phyloP scores from a whole-genome alignment of 371 early-diverging fungal species.

The Mucor mucedo region DNA sequence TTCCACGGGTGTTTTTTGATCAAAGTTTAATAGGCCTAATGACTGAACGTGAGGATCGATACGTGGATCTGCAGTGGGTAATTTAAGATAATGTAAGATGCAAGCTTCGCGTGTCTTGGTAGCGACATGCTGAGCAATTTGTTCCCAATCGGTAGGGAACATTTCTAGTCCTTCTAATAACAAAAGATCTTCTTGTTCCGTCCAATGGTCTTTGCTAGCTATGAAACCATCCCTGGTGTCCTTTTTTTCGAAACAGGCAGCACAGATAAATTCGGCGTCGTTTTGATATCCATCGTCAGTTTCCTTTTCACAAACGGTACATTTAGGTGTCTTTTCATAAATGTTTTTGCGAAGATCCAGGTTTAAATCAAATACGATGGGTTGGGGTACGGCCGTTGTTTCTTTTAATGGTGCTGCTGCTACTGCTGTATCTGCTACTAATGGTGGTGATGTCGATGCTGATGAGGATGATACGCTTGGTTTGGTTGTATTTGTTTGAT shows the following conservation, averaged over 20 bases:
- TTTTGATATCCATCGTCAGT: constrained; percentile 16
- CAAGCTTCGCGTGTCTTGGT: constrained; percentile 48
- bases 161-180: constrained; percentile 50
- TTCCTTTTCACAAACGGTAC: not conserved
- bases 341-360: constrained; percentile 30
- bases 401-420: not conserved
- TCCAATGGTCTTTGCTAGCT: constrained; percentile 32
- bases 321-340: constrained; percentile 10
- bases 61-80: constrained; percentile 72
- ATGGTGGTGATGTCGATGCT: not conserved
- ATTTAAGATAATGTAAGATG: constrained; percentile 46
- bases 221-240: not conserved
- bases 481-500: not conserved
- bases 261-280: constrained; percentile 13
- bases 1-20: constrained; percentile 71
- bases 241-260: not conserved
- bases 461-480: not conserved
- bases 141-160: constrained; percentile 47
- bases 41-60: constrained; percentile 51
- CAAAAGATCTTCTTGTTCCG: constrained; percentile 48
- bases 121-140: constrained; percentile 46
- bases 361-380: constrained; percentile 18
- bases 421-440: not conserved
- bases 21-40: constrained; percentile 49
- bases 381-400: not conserved